Conservation (phyloP, 441 rosid genomes). For the Rhodomyrtus psidioides region DNA sequence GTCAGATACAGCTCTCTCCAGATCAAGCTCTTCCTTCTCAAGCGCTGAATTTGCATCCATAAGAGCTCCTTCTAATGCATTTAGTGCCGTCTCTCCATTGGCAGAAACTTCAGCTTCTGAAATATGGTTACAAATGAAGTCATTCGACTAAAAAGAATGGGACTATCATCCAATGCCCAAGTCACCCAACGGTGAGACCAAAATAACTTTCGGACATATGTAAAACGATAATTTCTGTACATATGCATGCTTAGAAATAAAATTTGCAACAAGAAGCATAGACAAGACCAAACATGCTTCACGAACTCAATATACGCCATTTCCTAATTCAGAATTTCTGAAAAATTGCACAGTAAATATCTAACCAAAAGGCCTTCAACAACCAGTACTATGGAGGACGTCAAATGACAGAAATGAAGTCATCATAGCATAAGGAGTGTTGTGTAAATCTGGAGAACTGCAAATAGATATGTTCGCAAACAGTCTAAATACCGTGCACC, state of each 20-base stretch:
- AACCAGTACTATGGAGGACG: background rate
- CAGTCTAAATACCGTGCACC: background rate
- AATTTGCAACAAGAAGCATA: background rate
- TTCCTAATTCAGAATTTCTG: background rate
- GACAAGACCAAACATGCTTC: background rate
- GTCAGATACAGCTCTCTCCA: conserved; percentile 49
- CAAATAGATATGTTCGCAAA: background rate
- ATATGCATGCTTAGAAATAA: background rate
- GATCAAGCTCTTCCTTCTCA: conserved; percentile 59
- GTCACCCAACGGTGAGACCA: background rate
- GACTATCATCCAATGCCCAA: background rate
- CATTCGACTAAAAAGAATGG: background rate
- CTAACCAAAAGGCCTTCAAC: background rate
- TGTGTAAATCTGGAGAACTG: background rate
- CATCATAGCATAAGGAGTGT: background rate
- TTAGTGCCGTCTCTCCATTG: conserved; percentile 28
- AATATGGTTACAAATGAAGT: background rate
- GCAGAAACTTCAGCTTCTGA: conserved; percentile 33
- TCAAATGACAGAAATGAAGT: background rate
- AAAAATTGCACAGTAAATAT: background rate
- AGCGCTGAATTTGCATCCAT: conserved; percentile 33
- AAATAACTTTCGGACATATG: background rate
- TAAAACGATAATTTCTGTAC: background rate
- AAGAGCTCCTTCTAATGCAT: conserved; percentile 27
- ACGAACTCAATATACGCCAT: background rate